Evolutionary conservation across 352 stramenopile genomes (phyloP), one percentile per base, ranked within the genome.

Genomic region (Elongisporangium senticosum): DNA sequence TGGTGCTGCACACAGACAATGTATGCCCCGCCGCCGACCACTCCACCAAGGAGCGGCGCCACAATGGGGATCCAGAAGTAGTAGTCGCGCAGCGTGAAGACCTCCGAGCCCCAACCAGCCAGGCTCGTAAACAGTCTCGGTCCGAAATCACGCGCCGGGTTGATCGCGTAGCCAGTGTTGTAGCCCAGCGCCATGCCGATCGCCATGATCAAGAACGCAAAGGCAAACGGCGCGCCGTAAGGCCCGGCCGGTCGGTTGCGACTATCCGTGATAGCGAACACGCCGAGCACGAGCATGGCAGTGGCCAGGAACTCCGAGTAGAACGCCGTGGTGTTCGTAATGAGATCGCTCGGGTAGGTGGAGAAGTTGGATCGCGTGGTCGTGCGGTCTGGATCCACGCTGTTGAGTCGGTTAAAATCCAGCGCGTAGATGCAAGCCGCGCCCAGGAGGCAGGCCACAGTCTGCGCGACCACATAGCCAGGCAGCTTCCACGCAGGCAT

Each of bases 101-200:
- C 67, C 53, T 66, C 62, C 10, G 58, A 62, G 22, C 78, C 70
- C 58, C 62, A 79, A 21, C 73, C 73, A 22, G 62, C 73, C 19
- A 69, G 24, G 19, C 33, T 43, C 11, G 69, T 63, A 20, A 82
- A 68, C 23, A 81, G 26, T 8, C 71, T 62, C 2, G 69, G 65
- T 3, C 68, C 67, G 40, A 75, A 72, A 49, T 75, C 67, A 17
- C 67, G 67, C 20, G 71, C 71, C 8, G 74, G 74, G 47, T 83
- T 83, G 60, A 83, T 72, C 1, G 74, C 71, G 53, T 74, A 77
- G 2, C 69, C 65, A 4, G 67, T 76, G 57, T 71, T 72, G 62
- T 73, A 72, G 53, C 77, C 79, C 49, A 89, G 83, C 6, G 72
- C 74, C 71, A 89, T 86, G 20, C 79, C 75, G 7, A 89, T 60